A percentile compares a stretch with the other conserved stretches of the same genome.
phyloP scores from a whole-genome alignment of 176 grass and related monocot genomes.

The Bothriochloa decipiens region DNA sequence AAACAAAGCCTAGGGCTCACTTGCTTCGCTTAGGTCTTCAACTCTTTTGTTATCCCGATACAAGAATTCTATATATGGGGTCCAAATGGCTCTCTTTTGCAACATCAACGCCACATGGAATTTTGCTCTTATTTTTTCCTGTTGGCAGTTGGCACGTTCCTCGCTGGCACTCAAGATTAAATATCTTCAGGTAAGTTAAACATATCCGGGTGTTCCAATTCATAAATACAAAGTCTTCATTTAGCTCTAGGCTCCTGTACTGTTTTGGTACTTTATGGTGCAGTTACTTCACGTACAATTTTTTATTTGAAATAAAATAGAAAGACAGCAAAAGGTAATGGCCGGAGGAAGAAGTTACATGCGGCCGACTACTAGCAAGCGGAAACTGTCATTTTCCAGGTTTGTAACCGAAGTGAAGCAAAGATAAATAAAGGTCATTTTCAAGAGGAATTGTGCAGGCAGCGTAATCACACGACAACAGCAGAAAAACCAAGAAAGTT shows the following conservation, averaged over 20 bases:
- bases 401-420: not conserved
- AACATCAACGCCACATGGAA: not conserved
- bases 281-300: not conserved
- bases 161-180: not conserved
- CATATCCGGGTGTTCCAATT: not conserved
- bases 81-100: not conserved
- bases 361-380: not conserved
- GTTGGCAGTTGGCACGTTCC: not conserved
- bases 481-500: not conserved
- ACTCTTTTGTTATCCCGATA: too few relatives aligned
- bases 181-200: not conserved
- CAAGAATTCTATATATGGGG: not conserved
- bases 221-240: not conserved
- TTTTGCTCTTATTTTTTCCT: not conserved
- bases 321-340: not conserved
- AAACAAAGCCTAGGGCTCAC: too few relatives aligned
- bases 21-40: too few relatives aligned
- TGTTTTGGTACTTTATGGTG: not conserved
- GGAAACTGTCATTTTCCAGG: not conserved
- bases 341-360: not conserved
- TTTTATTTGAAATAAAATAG: not conserved
- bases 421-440: not conserved
- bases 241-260: not conserved
- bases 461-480: conserved; percentile 30
- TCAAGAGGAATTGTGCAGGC: conserved; percentile 2